These are phyloP conservation scores for Ceratobasidium theobromae DNA, from an alignment of 1,284 basidiomycete species.

Conservation along the genomic window DNA sequence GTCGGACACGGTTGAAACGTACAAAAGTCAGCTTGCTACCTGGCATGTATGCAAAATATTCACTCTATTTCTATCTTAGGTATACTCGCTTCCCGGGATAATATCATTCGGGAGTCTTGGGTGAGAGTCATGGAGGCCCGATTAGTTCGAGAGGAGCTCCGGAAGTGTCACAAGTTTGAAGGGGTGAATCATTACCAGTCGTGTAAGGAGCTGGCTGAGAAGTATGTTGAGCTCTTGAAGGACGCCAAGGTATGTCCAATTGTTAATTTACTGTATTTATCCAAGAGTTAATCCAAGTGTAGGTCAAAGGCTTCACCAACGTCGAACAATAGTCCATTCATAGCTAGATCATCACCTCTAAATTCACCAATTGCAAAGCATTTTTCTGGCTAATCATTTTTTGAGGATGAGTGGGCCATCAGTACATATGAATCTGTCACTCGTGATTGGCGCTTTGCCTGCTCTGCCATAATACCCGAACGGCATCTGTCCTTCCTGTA, in stretches of 20 bases:
- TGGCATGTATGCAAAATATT: not conserved
- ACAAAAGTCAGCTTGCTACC: constrained; percentile 1
- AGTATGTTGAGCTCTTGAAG: constrained; percentile 79
- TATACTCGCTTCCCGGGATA: constrained; percentile 62
- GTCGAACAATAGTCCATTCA: constrained; percentile 9
- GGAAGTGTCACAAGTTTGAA: constrained; percentile 89
- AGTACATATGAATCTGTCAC: too few species aligned
- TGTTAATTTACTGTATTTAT: not conserved
- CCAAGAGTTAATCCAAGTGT: not conserved
- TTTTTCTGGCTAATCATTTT: too few species aligned
- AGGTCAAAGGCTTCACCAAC: constrained; percentile 20
- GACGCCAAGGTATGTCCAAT: constrained; percentile 75
- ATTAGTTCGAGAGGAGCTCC: constrained; percentile 85
- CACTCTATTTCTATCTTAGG: constrained; percentile 39
- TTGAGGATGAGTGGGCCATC: too few species aligned
- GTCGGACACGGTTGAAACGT: constrained; percentile 24
- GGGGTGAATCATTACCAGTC: constrained; percentile 90
- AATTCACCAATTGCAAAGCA: not conserved
- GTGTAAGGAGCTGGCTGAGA: constrained; percentile 84
- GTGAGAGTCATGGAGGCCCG: constrained; percentile 91
- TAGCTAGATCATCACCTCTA: not conserved
- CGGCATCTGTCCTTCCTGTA: too few species aligned
- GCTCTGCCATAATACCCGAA: too few species aligned
- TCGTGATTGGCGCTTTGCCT: too few species aligned
- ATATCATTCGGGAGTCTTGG: constrained; percentile 89